These are phyloP conservation scores for Suillus americanus DNA, from an alignment of 768 basidiomycete species.

Conservation along the genomic window DNA sequence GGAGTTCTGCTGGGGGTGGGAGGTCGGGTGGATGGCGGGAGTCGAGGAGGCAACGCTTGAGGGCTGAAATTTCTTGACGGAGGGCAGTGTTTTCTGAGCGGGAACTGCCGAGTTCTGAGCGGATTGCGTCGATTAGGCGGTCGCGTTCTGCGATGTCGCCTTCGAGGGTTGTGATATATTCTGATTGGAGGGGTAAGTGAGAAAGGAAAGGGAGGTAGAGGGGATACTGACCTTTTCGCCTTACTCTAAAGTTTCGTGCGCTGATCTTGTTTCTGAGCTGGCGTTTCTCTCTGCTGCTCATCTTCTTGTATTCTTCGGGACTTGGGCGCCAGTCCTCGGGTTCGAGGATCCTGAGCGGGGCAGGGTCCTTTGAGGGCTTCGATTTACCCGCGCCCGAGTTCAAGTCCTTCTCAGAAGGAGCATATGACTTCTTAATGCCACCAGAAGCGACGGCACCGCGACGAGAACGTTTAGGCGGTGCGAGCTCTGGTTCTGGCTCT, in stretches of 20 bases:
- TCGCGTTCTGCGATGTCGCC: constrained; percentile 92
- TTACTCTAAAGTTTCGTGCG: constrained; percentile 91
- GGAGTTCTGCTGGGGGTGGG: constrained; percentile 47
- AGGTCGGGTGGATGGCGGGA: constrained; percentile 55
- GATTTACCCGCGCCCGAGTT: constrained; percentile 14
- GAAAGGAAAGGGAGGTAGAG: background rate
- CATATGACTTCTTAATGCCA: constrained; percentile 64
- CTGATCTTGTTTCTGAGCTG: constrained; percentile 97
- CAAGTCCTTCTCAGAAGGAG: constrained; percentile 33
- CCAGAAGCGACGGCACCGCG: constrained; percentile 73
- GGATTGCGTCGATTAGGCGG: constrained; percentile 83
- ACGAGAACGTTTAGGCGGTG: constrained; percentile 46
- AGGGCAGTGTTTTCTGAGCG: constrained; percentile 83
- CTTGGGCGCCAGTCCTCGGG: constrained; percentile 82
- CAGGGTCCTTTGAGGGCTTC: constrained; percentile 28
- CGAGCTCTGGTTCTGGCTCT: constrained; percentile 22
- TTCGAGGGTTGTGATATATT: constrained; percentile 94
- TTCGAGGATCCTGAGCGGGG: constrained; percentile 23
- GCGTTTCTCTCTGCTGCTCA: constrained; percentile 93
- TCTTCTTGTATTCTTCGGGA: constrained; percentile 93
- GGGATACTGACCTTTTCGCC: constrained; percentile 72
- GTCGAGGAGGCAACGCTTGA: constrained; percentile 75
- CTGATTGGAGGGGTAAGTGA: constrained; percentile 36
- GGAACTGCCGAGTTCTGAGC: constrained; percentile 76
- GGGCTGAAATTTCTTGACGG: constrained; percentile 68